Evolutionary conservation across 2,329 filamentous ascomycete species (phyloP), one percentile per base, ranked within the genome.

Genomic region (Penicillium paneum): DNA sequence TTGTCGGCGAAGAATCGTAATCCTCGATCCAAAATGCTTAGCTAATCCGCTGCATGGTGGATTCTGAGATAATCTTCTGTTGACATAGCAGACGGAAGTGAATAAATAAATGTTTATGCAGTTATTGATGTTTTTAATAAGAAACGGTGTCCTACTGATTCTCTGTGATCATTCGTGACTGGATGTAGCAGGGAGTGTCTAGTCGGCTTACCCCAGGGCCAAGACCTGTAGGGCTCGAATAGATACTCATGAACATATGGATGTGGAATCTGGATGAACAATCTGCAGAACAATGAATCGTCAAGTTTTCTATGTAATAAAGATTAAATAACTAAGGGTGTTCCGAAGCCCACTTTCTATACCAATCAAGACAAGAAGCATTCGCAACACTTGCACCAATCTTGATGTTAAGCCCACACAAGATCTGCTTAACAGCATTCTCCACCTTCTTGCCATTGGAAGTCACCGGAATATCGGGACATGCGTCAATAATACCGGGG

Each of bases 401-500:
- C 78, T 91, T 92, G 61, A 97, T 85, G 49, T 90, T 84, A 73
- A 92, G 78, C 0, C 92, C 93, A 28, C 90, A 96, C 1, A 99
- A 76, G 41, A 97, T 97, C 74, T 97, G 92, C 79, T 97, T 97
- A 6, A 97, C 93, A 0, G 91, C 90, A 44, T 95, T 91, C 72
- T 99, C 93, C 56, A 99, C 90, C 85, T 97, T 99, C 79, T 99
- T 99, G 49, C 93, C 93, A 67, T 99, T 99, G 2, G 87, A 86
- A 15, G 94, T 97, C 62, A 92, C 86, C 0, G 93, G 94, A 17
- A 99, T 94, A 35, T 93, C 91, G 0, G 87, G 85, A 58, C 89
- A 92, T 70, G 89, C 86, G 61, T 92, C 90, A 17, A 97, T 80
- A 0, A 96, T 78, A 0, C 85, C 88, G 0, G 93, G 93, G 0